Base-by-base conservation (phyloP, 768 basidiomycete species). In the Russula vinacea region DNA sequence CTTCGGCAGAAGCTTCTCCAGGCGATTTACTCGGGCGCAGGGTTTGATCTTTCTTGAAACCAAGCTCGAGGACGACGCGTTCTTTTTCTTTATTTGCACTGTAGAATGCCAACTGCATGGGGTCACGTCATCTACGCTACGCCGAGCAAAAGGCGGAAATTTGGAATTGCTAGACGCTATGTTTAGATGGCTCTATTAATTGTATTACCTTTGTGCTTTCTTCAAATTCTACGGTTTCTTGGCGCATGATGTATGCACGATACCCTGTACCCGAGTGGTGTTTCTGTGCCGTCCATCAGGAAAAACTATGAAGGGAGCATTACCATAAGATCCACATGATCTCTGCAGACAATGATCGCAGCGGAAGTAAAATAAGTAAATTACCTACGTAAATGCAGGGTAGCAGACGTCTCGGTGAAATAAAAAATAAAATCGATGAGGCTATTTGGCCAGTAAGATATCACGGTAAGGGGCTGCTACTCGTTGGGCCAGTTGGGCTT, bases 1-100 rank as follows among this genome's bases (percentile, higher is more conserved):
- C 78, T 98, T 26, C 79, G 84, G 11, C 77, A 83, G 55, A 98
- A 97, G 74, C 77, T 98, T 33, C 71, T 95, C 6, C 89, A 93
- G 70, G 92, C 94, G 1, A 92, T 98, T 71, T 88, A 81, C 50
- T 85, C 92, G 0, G 88, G 87, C 47, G 92, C 94, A 5, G 95
- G 95, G 1, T 98, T 98, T 67, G 95, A 98, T 76, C 78, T 98
- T 56, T 97, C 94, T 11, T 97, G 59, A 67, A 22, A 49, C 11
- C 5, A n/a, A 9, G 39, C 26, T 40, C 26, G 19, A 9, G 37
- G 13, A 5, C 26, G n/a, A 35, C 13, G 3, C 13, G 16, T 24
- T 6, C 16, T 58, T 39, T 11, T 5, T 35, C 13, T 49, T 49
- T 5, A 39, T 24, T 14, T 50, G 19, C 44, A 47, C n/a, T 45